Evolutionary conservation across 176 grass and related monocot genomes (phyloP), one percentile per base, ranked within the genome.

Genomic region (Leersia perrieri): DNA sequence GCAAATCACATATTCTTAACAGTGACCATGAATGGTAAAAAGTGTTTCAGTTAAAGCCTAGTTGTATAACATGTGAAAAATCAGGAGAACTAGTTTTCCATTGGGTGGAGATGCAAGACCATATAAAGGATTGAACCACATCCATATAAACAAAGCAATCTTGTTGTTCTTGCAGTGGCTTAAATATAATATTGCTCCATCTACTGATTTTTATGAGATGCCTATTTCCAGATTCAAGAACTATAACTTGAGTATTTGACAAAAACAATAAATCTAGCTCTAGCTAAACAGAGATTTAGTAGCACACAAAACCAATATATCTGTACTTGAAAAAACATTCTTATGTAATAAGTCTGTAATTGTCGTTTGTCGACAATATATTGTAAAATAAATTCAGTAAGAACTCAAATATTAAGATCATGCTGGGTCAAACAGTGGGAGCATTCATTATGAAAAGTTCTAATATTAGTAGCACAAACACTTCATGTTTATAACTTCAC

Each of bases 391-490:
- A 57, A 57, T 57, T 57, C 22, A 23, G 53, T 55, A n/a, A 57
- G 23, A 57, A 2, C 23, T 23, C 53, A 57, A 57, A 57, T 9
- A 1, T n/a, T n/a, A 57, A 57, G 6, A 23, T 10, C 53, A 57
- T 57, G 53, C 18, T 22, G 0, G 22, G 22, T 23, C 8, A n/a
- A 57, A 23, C 22, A 57, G 45, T 55, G 53, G 42, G 40, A 7
- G 22, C 53, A 68, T 30, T 68, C 44, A 72, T 70, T 40, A 69
- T 75, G 12, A 20, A 80, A 63, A 55, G 63, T 42, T 79, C 47
- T 70, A 84, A 23, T 68, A 74, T 77, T 79, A 3, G 8, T 20
- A 31, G 1, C 42, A 22, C 44, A 61, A 28, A 84, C 67, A 22
- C 34, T 84, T 10, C 23, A 75, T 33, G 34, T 58, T 34, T 70